Evolutionary conservation across 2,329 filamentous ascomycete species (phyloP).

Genomic region (Plectosphaerella sp.): DNA sequence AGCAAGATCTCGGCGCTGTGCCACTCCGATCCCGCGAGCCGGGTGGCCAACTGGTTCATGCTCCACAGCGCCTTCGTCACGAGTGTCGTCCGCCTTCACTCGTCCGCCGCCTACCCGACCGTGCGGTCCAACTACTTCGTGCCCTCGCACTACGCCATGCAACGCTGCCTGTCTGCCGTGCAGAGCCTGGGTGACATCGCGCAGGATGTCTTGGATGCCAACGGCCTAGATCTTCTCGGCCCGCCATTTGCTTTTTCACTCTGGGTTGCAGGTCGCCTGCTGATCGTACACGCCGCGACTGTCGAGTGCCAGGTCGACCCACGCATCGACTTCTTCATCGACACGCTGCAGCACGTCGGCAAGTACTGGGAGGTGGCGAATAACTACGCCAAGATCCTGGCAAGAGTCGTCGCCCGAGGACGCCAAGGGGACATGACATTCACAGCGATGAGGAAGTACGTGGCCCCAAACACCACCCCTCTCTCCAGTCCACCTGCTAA

Average conservation of each 20-base stretch:
- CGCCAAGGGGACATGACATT: constrained; percentile 30
- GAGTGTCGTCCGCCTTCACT: constrained; percentile 37
- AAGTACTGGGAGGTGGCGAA: constrained; percentile 39
- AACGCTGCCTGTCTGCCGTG: constrained; percentile 37
- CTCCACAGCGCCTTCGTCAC: constrained; percentile 40
- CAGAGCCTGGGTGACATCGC: constrained; percentile 38
- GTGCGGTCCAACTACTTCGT: constrained; percentile 34
- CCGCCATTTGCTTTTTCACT: constrained; percentile 40
- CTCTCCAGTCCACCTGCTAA: constrained; percentile 3
- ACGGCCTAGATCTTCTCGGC: constrained; percentile 35
- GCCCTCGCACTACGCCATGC: constrained; percentile 39
- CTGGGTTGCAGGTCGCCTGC: constrained; percentile 35
- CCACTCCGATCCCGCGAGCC: constrained; percentile 38
- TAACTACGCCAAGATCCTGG: constrained; percentile 35
- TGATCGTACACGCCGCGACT: constrained; percentile 35
- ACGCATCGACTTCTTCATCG: constrained; percentile 38
- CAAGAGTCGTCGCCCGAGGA: constrained; percentile 29
- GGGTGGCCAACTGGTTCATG: constrained; percentile 43
- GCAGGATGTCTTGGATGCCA: constrained; percentile 36
- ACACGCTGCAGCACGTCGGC: constrained; percentile 34
- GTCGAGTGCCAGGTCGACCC: constrained; percentile 29
- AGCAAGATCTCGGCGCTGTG: constrained; percentile 39
- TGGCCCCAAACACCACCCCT: neutral
- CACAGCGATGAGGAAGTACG: constrained; percentile 34
- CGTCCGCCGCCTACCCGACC: constrained; percentile 36